Conservation (phyloP, 768 basidiomycete species). For the Amanita pseudoporphyria region DNA sequence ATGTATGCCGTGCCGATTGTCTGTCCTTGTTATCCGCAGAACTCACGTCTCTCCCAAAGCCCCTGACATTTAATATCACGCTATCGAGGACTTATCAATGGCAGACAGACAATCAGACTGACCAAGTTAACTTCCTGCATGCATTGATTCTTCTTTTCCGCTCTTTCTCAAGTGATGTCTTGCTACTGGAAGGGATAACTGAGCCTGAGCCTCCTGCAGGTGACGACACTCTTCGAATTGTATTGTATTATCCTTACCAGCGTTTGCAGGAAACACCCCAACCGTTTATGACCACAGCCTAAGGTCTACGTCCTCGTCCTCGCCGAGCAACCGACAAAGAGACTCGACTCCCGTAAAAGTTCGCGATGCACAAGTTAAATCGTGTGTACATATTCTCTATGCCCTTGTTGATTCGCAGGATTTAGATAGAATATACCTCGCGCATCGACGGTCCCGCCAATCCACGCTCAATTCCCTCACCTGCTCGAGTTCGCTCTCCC, state of each 20-base stretch:
- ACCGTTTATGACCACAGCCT: constrained; percentile 15
- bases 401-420: background rate
- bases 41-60: constrained; percentile 30
- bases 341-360: background rate
- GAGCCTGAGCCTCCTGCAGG: constrained; percentile 28
- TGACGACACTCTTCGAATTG: constrained; percentile 10
- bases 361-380: background rate
- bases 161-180: constrained; percentile 30
- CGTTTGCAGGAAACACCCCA: constrained; percentile 10
- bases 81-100: constrained; percentile 87
- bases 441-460: background rate
- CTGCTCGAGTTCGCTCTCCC: background rate
- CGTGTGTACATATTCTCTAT: background rate
- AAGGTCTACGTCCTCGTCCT: constrained; percentile 10
- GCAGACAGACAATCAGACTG: constrained; percentile 67
- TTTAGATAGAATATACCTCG: background rate
- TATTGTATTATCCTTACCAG: background rate
- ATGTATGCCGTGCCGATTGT: constrained; percentile 41
- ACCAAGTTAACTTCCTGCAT: constrained; percentile 67
- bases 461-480: background rate
- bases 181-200: constrained; percentile 52
- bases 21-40: background rate
- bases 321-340: constrained; percentile 6
- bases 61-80: constrained; percentile 62
- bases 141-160: constrained; percentile 56